phyloP scores from a whole-genome alignment of 495 filamentous ascomycete genomes.

The Barbatosphaeria neglecta region DNA sequence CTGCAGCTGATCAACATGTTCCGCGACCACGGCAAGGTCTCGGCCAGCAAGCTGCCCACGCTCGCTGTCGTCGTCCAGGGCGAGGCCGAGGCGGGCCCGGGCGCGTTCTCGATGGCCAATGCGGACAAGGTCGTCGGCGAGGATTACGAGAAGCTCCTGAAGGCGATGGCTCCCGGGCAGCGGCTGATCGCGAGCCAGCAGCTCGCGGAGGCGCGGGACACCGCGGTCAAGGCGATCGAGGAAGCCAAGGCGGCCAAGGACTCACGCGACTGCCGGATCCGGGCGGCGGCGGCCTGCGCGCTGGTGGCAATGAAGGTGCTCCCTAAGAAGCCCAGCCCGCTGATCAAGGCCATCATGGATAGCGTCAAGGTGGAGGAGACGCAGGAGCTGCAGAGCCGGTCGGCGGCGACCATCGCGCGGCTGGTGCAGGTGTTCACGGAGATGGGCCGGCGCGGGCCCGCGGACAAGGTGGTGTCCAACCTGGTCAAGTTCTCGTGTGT shows the following conservation, averaged over 20 bases:
- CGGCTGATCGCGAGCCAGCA: conserved; percentile 65
- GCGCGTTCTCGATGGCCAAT: conserved; percentile 76
- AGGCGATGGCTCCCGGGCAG: conserved; percentile 68
- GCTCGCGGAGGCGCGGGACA: conserved; percentile 60
- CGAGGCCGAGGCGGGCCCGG: conserved; percentile 76
- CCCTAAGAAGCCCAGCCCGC: conserved; percentile 78
- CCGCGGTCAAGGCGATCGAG: conserved; percentile 56
- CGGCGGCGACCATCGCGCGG: conserved; percentile 66
- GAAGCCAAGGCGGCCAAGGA: conserved; percentile 69
- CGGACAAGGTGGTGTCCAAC: conserved; percentile 89
- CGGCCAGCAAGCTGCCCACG: conserved; percentile 56
- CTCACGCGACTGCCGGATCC: conserved; percentile 73
- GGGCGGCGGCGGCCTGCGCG: conserved; percentile 76
- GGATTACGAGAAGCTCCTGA: conserved; percentile 82
- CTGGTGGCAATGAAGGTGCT: conserved; percentile 73
- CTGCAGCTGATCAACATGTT: conserved; percentile 81
- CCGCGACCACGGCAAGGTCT: conserved; percentile 71
- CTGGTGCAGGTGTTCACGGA: conserved; percentile 79
- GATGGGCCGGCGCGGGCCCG: conserved; percentile 61
- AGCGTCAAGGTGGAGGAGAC: conserved; percentile 95
- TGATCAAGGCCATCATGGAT: conserved; percentile 96
- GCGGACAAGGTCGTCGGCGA: conserved; percentile 73
- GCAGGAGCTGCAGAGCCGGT: conserved; percentile 76
- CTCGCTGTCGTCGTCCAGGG: conserved; percentile 88
- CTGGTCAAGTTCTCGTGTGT: conserved; percentile 93